These are phyloP conservation scores for Yarrowia keelungensis DNA, from an alignment of 805 yeast genomes.

Conservation along the genomic window DNA sequence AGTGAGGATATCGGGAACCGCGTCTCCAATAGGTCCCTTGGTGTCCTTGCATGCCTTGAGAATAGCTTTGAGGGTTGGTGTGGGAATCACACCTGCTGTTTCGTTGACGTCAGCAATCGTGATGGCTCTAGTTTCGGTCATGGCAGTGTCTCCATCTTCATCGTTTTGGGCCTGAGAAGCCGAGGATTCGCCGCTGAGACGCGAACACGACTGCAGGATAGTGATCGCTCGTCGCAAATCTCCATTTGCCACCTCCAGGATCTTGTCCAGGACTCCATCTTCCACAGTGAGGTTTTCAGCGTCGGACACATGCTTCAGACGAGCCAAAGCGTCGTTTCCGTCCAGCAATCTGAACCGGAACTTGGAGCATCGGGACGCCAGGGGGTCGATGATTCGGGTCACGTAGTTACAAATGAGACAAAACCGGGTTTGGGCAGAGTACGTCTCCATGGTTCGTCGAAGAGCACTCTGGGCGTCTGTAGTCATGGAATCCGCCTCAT, in stretches of 20 bases:
- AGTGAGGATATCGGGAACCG: constrained; percentile 40
- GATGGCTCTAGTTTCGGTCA: constrained; percentile 50
- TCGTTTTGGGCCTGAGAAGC: constrained; percentile 39
- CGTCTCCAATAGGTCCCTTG: constrained; percentile 23
- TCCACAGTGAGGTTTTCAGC: constrained; percentile 56
- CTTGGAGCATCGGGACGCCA: constrained; percentile 95
- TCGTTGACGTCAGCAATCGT: constrained; percentile 63
- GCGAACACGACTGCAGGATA: constrained; percentile 81
- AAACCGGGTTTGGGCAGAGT: constrained; percentile 88
- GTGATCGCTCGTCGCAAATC: constrained; percentile 95
- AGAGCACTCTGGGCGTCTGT: constrained; percentile 96
- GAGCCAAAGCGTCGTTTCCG: constrained; percentile 67
- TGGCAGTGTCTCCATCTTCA: constrained; percentile 49
- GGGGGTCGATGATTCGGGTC: constrained; percentile 94
- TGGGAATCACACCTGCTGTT: constrained; percentile 77
- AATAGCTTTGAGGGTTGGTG: constrained; percentile 54
- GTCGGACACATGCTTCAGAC: constrained; percentile 69
- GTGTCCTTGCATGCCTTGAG: constrained; percentile 49
- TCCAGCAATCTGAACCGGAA: constrained; percentile 87
- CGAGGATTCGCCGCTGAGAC: constrained; percentile 55
- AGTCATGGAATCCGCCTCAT: constrained; percentile 88
- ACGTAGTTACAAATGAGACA: constrained; percentile 96
- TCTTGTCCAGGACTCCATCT: constrained; percentile 62
- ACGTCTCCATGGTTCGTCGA: constrained; percentile 85
- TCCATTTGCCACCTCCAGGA: constrained; percentile 79